phyloP scores from a whole-genome alignment of 768 basidiomycete genomes.

The Boletus eberwhitei region DNA sequence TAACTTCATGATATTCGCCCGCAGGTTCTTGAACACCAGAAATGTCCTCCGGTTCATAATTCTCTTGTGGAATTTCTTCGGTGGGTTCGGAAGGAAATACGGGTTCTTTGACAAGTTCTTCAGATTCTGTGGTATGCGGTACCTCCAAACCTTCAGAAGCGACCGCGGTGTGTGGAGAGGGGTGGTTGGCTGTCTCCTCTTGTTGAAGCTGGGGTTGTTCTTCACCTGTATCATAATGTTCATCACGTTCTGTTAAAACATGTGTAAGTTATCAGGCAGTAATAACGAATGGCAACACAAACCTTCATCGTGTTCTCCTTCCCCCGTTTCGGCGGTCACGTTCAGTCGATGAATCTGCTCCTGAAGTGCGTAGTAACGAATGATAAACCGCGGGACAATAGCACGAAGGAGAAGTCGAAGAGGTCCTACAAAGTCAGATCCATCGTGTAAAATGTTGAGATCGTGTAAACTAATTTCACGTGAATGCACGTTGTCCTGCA shows the following conservation, averaged over 20 bases:
- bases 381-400: slow-evolving; percentile 56
- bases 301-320: slow-evolving; percentile 24
- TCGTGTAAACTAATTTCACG: slow-evolving; percentile 72
- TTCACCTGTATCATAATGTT: slow-evolving; percentile 11
- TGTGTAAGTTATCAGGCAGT: not conserved
- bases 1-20: slow-evolving; percentile 17
- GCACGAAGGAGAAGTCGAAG: slow-evolving; percentile 55
- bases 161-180: not conserved
- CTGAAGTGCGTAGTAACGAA: slow-evolving; percentile 61
- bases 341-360: slow-evolving; percentile 48
- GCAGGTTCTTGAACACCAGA: slow-evolving; percentile 6
- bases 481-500: slow-evolving; percentile 65
- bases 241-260: slow-evolving; percentile 10
- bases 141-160: slow-evolving; percentile 2
- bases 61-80: slow-evolving; percentile 11
- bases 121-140: not conserved
- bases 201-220: slow-evolving; percentile 3
- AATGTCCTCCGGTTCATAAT: slow-evolving; percentile 1
- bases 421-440: slow-evolving; percentile 56
- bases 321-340: slow-evolving; percentile 16
- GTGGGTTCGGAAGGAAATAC: not conserved
- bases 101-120: slow-evolving; percentile 5
- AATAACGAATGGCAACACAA: not conserved
- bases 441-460: slow-evolving; percentile 66
- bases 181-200: not conserved